Percentiles rank a stretch among this genome's conserved stretches.
These are phyloP conservation scores for Phaeomoniella chlamydospora DNA, from an alignment of 2,329 filamentous ascomycete genomes.

Conservation along the genomic window DNA sequence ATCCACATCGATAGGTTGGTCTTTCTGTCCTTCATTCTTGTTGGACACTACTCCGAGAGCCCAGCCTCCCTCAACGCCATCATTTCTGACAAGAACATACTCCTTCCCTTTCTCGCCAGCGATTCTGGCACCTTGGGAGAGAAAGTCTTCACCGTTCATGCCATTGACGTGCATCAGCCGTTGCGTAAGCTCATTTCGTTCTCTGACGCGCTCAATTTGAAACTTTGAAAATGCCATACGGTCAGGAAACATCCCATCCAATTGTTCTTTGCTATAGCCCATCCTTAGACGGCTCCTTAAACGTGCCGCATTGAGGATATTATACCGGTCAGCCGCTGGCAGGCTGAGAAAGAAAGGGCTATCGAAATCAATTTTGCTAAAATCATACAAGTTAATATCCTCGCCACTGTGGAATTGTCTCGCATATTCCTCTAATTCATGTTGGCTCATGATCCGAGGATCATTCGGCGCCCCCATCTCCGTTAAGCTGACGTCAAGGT, in stretches of 20 bases:
- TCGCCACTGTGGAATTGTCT: slow-evolving; percentile 83
- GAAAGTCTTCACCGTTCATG: slow-evolving; percentile 58
- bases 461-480: slow-evolving; percentile 85
- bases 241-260: slow-evolving; percentile 93
- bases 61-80: slow-evolving; percentile 90
- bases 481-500: slow-evolving; percentile 61
- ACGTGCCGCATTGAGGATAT: slow-evolving; percentile 88
- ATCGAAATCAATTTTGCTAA: slow-evolving; percentile 97
- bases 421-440: slow-evolving; percentile 88
- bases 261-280: slow-evolving; percentile 91
- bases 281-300: slow-evolving; percentile 79
- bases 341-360: slow-evolving; percentile 88
- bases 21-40: slow-evolving; percentile 61
- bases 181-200: slow-evolving; percentile 89
- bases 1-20: slow-evolving; percentile 90
- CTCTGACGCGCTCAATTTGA: slow-evolving; percentile 84
- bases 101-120: slow-evolving; percentile 73
- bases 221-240: slow-evolving; percentile 95
- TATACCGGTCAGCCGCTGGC: slow-evolving; percentile 82
- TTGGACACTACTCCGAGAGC: slow-evolving; percentile 84
- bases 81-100: slow-evolving; percentile 92
- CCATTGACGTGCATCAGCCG: slow-evolving; percentile 87
- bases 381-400: slow-evolving; percentile 81
- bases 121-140: slow-evolving; percentile 37
- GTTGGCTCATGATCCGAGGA: slow-evolving; percentile 87